Evolutionary conservation across 2,329 filamentous ascomycete species (phyloP), one percentile per base, ranked within the genome.

Genomic region (Calonectria multiphialidica): DNA sequence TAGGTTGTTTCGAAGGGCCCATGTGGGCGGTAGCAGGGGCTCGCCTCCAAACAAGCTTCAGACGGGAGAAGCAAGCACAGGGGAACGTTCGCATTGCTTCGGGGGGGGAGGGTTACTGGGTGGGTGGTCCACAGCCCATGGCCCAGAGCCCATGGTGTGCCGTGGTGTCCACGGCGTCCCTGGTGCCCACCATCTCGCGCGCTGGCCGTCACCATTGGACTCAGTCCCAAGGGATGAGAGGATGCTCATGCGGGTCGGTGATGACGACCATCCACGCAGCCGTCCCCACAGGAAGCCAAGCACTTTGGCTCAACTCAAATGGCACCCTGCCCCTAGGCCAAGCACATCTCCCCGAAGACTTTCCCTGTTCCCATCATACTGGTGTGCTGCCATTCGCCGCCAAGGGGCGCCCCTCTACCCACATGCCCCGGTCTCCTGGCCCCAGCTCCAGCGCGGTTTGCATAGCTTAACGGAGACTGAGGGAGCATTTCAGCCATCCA

Each of bases 31-130:
- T 73, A 67, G 74, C 72, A 79, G 75, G 76, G 76, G 70, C 74
- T 66, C 70, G 71, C 70, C 72, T 70, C 74, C 72, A 79, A 79
- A 79, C 77, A 79, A 79, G 77, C 78, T 79, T 79, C 79, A 68
- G 69, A 75, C 72, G 77, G 76, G 62, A 77, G 73, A 77, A 76
- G 75, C 73, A 79, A 74, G 66, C 71, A 50, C 75, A 76, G 69
- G 77, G 76, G 72, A 77, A 68, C 61, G 53, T 59, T 59, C 53
- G 59, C 70, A 72, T 70, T 69, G 67, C 53, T 25, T 42, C 21
- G 53, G 53, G 12, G 53, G 53, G 53, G 53, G 25, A 15, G 30
- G 10, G 25, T 28, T n/a, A 21, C 44, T 45, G 45, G 45, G 25
- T 55, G 47, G 45, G 64, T 40, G 37, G 45, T 37, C 50, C 47